Percentiles rank a stretch among this genome's conserved stretches.
Conservation (phyloP, 2,329 filamentous ascomycete species). For the Calonectria naviculata region DNA sequence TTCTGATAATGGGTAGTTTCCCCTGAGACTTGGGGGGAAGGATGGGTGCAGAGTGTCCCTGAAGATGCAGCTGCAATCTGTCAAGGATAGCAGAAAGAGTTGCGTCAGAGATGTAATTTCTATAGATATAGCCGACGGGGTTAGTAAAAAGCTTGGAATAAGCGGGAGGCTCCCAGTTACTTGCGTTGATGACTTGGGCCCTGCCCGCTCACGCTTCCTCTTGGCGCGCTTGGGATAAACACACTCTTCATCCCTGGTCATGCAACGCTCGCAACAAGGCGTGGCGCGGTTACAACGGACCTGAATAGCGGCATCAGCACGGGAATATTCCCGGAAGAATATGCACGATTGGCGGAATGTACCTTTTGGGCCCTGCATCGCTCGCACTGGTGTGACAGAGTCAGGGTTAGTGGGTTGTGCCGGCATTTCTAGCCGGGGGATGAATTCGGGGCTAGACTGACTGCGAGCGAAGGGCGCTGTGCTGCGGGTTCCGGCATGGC, state of each 20-base stretch:
- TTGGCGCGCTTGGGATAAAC: neutral
- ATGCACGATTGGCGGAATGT: neutral
- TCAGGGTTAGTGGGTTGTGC: neutral
- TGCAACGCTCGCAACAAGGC: neutral
- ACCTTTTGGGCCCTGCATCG: conserved; percentile 2
- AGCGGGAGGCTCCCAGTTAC: neutral
- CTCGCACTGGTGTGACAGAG: neutral
- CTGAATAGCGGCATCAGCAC: neutral
- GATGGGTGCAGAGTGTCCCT: neutral
- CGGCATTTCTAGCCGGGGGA: neutral
- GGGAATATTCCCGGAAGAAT: neutral
- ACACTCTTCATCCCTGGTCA: neutral
- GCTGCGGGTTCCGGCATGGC: neutral
- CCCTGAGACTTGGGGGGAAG: neutral
- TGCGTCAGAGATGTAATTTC: neutral
- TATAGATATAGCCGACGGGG: neutral
- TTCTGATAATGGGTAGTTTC: neutral
- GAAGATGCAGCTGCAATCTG: neutral
- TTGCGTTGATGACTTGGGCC: neutral
- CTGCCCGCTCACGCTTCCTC: neutral
- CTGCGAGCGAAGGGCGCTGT: neutral
- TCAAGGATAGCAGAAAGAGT: neutral
- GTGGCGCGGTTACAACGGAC: neutral
- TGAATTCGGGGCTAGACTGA: neutral
- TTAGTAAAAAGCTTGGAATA: neutral